Conservation (phyloP, 352 stramenopile genomes). For the Phytopythium oedochilum region DNA sequence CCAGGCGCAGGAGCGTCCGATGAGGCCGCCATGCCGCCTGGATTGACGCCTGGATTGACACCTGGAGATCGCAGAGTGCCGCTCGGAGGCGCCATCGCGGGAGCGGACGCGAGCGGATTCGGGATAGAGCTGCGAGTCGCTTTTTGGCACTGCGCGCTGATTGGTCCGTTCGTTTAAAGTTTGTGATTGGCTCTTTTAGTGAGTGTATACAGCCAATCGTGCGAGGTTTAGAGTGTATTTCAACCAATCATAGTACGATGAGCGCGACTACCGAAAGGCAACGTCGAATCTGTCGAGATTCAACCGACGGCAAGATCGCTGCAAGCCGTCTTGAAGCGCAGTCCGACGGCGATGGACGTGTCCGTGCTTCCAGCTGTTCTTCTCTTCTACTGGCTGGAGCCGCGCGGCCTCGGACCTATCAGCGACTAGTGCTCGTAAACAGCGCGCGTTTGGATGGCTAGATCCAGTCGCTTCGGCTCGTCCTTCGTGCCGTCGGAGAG, state of each 20-base stretch:
- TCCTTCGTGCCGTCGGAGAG: too few species aligned
- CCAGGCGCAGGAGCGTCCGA: background rate
- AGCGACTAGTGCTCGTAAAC: too few species aligned
- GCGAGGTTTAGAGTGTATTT: background rate
- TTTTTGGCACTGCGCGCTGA: background rate
- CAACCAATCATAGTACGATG: background rate
- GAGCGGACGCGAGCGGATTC: background rate
- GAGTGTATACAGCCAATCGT: conserved; percentile 1
- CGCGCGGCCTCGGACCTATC: background rate
- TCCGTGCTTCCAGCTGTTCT: too few species aligned
- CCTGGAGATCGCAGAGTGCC: background rate
- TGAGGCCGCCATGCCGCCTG: background rate
- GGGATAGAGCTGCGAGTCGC: background rate
- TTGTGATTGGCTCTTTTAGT: background rate
- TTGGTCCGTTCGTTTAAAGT: conserved; percentile 1
- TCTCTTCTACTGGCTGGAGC: background rate
- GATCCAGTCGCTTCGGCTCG: background rate
- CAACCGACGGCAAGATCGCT: too few species aligned
- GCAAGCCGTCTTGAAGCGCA: too few species aligned
- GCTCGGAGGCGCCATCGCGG: background rate
- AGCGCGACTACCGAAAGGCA: conserved; percentile 4
- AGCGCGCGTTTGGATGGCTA: too few species aligned
- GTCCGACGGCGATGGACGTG: too few species aligned
- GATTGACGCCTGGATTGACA: too few species aligned
- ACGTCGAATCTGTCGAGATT: conserved; percentile 4